Evolutionary conservation across 306 rosid species (phyloP), one percentile per base, ranked within the genome.

Genomic region (Arachis stenosperma): DNA sequence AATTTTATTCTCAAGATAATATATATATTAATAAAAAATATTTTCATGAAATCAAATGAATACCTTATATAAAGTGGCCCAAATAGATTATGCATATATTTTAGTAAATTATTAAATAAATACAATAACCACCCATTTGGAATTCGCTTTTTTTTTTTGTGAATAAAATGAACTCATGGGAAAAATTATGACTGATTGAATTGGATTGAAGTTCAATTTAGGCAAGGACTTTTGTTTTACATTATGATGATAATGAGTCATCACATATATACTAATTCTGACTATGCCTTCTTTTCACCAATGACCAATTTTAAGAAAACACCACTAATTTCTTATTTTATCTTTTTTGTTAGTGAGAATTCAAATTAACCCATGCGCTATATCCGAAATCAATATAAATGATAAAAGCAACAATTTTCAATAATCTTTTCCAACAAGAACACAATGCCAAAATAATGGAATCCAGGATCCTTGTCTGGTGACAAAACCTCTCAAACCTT

Each of bases 401-500:
- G 44, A 54, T 47, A 53, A 68, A 73, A 69, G 13, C 68, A 27
- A 8, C 58, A 64, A 8, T 41, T 47, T 70, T 53, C 55, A 65
- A 10, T 27, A 8, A 14, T 30, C 7, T 7, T 56, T 80, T 55
- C 15, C 65, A 56, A 5, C 75, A 13, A 0, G 3, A 9, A 33
- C 3, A 61, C 15, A 13, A n/a, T n/a, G 9, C 11, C 57, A 43
- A 22, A 22, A 4, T 60, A 73, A 40, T 74, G 65, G 11, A 73
- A 52, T 14, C 46, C 46, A n/a, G 54, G 11, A 10, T 46, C 48
- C 67, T 65, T 41, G 37, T 41, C 68, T 1, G 11, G 51, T 75
- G 59, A 73, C 54, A 53, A 62, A 12, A 47, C 41, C 17, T 51
- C 12, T 78, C 50, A 13, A n/a, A 47, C 13, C 61, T 8, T 57